These are phyloP conservation scores for Termitomyces sp. DNA, from an alignment of 768 basidiomycete species.

Conservation along the genomic window DNA sequence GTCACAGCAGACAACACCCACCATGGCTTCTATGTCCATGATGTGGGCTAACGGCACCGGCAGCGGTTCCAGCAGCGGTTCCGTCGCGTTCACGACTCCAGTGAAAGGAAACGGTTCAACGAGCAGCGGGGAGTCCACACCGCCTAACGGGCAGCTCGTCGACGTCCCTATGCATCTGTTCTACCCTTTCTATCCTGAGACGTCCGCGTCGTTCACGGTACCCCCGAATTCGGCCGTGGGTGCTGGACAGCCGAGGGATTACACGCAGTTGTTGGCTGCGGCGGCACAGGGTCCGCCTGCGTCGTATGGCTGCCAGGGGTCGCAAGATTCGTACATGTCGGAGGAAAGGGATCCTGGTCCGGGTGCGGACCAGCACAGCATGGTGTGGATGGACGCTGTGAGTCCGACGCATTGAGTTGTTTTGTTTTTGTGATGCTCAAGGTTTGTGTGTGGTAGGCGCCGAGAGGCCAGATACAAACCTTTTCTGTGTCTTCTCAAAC, in stretches of 20 bases:
- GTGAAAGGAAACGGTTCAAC: conserved; percentile 18
- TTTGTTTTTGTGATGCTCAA: neutral
- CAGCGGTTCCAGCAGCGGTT: neutral
- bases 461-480: conserved; percentile 8
- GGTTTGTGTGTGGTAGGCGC: conserved; percentile 7
- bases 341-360: conserved; percentile 52
- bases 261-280: conserved; percentile 49
- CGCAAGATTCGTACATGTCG: conserved; percentile 60
- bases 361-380: conserved; percentile 20
- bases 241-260: conserved; percentile 30
- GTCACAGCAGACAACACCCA: conserved; percentile 39
- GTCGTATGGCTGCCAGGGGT: conserved; percentile 47
- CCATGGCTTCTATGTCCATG: conserved; percentile 15
- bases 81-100: conserved; percentile 26
- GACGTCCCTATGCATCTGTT: conserved; percentile 68
- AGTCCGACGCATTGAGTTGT: conserved; percentile 15
- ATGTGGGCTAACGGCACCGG: conserved; percentile 12
- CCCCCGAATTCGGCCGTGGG: conserved; percentile 3
- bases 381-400: conserved; percentile 39
- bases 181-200: conserved; percentile 73
- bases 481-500: conserved; percentile 12
- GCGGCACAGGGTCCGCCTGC: conserved; percentile 52
- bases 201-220: conserved; percentile 12
- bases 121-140: conserved; percentile 28
- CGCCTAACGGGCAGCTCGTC: conserved; percentile 42